Base-by-base conservation (phyloP, 225 moss, liverwort and hornwort genomes). In the Polytrichum formosum region DNA sequence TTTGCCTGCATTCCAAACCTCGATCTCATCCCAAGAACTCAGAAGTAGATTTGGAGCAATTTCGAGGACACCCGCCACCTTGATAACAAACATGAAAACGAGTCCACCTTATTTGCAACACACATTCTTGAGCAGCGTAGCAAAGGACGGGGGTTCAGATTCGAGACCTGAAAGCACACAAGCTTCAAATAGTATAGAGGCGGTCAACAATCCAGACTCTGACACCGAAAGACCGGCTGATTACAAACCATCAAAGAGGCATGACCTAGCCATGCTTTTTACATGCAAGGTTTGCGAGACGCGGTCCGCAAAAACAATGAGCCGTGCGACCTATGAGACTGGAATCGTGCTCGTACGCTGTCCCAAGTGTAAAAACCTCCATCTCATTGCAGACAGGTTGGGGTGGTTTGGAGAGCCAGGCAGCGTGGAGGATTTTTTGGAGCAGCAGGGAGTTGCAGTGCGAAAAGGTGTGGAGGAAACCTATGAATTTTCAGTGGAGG, bases 371-470 rank as follows among this genome's bases (percentile, higher is more conserved):
- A 83, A 77, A 2, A 91, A 98, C 67, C 83, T 98, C 22, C 97
- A 98, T 55, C 72, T 98, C 35, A 94, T 98, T 78, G 94, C 97
- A 1, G 97, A 98, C 66, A 78, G 92, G 29, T 73, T 91, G 70
- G 97, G 97, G 1, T 98, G 94, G 97, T 98, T 98, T 61, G 97
- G 97, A 37, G 87, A 91, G 78, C 77, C 86, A 26, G 94, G 97
- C 13, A 91, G 88, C 7, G 97, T 94, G 1, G 97, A 92, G 59
- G 91, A 94, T 69, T 92, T 98, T 56, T 56, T 98, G 73, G 70
- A 83, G 27, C 84, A 85, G 54, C 94, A 92, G 64, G 97, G 94
- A 6, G 75, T 94, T 54, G 80, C 90, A 35, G 87, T 94, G 28
- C 76, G 85, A 53, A 98, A 77, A 65, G 94, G 97, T 18, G 46